Percentiles rank a stretch among this genome's conserved stretches.
Conservation (phyloP, 1,139 yeast species). For the Wickerhamomyces sp. region DNA sequence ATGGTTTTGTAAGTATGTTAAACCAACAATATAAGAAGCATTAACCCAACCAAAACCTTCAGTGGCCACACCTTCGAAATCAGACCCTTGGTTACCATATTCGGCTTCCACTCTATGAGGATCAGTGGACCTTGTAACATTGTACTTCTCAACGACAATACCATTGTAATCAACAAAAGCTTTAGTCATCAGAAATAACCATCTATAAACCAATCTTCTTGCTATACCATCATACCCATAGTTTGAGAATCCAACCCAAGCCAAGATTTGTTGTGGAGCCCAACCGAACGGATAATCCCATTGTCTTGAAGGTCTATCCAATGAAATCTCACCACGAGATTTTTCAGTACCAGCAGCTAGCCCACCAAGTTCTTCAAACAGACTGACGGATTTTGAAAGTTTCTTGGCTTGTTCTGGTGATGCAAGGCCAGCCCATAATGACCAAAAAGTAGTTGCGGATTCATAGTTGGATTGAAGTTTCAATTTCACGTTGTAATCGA, state of each 20-base stretch:
- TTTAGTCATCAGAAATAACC: slow-evolving; percentile 86
- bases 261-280: slow-evolving; percentile 97
- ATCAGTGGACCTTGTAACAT: slow-evolving; percentile 75
- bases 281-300: slow-evolving; percentile 99
- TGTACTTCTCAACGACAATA: slow-evolving; percentile 92
- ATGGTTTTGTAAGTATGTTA: slow-evolving; percentile 60
- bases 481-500: slow-evolving; percentile 72
- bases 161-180: slow-evolving; percentile 95
- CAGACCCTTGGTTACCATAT: slow-evolving; percentile 95
- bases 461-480: slow-evolving; percentile 62
- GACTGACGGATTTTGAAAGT: slow-evolving; percentile 53
- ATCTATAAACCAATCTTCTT: slow-evolving; percentile 71
- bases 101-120: slow-evolving; percentile 95
- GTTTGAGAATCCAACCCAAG: slow-evolving; percentile 80
- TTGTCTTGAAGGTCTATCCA: slow-evolving; percentile 79
- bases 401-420: slow-evolving; percentile 66
- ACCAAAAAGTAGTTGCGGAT: slow-evolving; percentile 90
- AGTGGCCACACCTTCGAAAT: slow-evolving; percentile 87
- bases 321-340: slow-evolving; percentile 68
- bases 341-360: slow-evolving; percentile 77
- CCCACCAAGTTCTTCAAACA: slow-evolving; percentile 86
- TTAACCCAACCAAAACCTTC: slow-evolving; percentile 99
- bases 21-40: slow-evolving; percentile 75
- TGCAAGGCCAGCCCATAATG: slow-evolving; percentile 82
- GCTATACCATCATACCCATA: slow-evolving; percentile 70